phyloP scores from a whole-genome alignment of 345 rosid genomes.

The Aethionema arabicum region DNA sequence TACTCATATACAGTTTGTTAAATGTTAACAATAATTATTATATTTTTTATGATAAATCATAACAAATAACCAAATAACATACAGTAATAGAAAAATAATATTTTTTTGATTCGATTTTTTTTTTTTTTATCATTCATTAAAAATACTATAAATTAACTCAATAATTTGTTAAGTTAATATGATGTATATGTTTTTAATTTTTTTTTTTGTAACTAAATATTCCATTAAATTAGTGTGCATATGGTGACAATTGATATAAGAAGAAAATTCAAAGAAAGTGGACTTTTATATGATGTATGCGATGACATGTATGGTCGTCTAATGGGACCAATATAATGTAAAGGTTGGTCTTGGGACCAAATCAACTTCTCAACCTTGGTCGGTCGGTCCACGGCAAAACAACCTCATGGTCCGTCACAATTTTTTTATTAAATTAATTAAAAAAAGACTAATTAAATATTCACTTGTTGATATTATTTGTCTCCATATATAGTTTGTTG shows the following conservation, averaged over 20 bases:
- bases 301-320: constrained; percentile 9
- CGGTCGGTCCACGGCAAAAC: constrained; percentile 29
- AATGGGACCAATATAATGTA: constrained; percentile 9
- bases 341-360: constrained; percentile 26
- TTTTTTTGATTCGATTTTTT: no score
- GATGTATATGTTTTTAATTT: no score
- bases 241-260: background rate
- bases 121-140: no score
- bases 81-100: no score
- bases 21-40: no score
- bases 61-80: no score
- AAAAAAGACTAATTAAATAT: constrained; percentile 3
- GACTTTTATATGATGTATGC: constrained; percentile 6
- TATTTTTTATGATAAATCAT: no score
- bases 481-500: background rate
- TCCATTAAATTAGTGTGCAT: no score
- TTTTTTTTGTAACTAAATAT: no score
- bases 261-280: constrained; percentile 15
- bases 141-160: no score
- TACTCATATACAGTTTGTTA: no score
- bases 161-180: no score
- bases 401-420: constrained; percentile 6
- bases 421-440: background rate
- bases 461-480: background rate
- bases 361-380: constrained; percentile 13